Evolutionary conservation across 495 filamentous ascomycete genomes (phyloP).

Genomic region (Penicillium canescens): DNA sequence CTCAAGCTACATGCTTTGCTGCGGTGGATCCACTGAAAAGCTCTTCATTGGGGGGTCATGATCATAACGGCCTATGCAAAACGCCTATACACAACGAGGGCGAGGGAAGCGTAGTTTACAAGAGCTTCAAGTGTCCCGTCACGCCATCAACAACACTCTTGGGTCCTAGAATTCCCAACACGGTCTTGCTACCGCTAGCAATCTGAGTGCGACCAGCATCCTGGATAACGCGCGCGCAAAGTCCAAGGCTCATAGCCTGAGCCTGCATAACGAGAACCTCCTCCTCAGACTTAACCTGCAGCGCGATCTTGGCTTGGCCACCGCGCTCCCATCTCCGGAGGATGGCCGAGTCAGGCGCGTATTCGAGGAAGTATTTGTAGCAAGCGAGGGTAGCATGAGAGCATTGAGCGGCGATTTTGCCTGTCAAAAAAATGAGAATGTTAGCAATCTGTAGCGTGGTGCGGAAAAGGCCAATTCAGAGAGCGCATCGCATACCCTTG

Average conservation of each 20-base stretch:
- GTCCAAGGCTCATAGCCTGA: conserved; percentile 76
- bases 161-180: conserved; percentile 86
- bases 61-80: conserved; percentile 22
- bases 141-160: conserved; percentile 84
- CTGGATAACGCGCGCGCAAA: conserved; percentile 84
- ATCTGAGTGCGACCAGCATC: conserved; percentile 99
- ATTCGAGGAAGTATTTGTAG: conserved; percentile 78
- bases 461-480: background rate
- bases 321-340: conserved; percentile 78
- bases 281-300: conserved; percentile 81
- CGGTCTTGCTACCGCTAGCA: conserved; percentile 85
- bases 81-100: background rate
- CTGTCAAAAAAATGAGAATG: conserved; percentile 39
- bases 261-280: conserved; percentile 76
- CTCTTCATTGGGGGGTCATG: conserved; percentile 25
- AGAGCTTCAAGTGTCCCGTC: conserved; percentile 83
- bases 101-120: conserved; percentile 48
- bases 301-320: conserved; percentile 90
- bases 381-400: conserved; percentile 95
- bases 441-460: background rate
- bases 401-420: conserved; percentile 96
- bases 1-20: background rate
- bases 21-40: background rate
- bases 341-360: conserved; percentile 59
- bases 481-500: conserved; percentile 62